Base-by-base conservation (phyloP, 202 grass and related monocot genomes). In the Bolboschoenoplectus hybrid region DNA sequence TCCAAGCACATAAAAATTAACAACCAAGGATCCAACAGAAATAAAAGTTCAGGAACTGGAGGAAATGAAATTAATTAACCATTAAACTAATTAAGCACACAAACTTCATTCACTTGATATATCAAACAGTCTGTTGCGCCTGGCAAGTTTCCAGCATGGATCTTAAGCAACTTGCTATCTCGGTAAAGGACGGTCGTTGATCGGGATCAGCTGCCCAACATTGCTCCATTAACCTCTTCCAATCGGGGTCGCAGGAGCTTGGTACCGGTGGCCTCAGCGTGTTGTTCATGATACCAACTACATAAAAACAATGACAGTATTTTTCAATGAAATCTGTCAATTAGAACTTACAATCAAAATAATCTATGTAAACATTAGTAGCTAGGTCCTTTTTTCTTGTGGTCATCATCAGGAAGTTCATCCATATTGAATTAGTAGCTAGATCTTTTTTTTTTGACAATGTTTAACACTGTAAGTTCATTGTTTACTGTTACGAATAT, bases 221-320 rank as follows among this genome's bases (percentile, higher is more conserved):
- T 44, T 93, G 85, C 82, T 98, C 95, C 95, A 95, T 98, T 63
- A 98, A 67, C 80, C 63, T 87, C 89, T 84, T 91, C 95, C 93
- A 98, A 67, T 89, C 85, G 6, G 58, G 89, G 61, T 95, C 78
- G 51, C 93, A 97, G 34, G 93, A 93, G 82, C 16, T 75, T 79
- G 95, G 91, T 88, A 98, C 91, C 1, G 77, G 81, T 16, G 95
- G 95, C 77, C 95, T 90, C 55, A 98, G 63, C 44, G 93, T 98
- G 81, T 93, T 93, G 52, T 84, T 95, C 76, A 98, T 80, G 87
- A 98, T 93, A n/a, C 95, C 95, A 63, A 91, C 95, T 98, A 80
- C 75, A 72, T 63, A 36, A 4, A 76, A 71, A 26, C 57, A 50
- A 56, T 46, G 68, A 20, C n/a, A 2, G 9, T 71, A 1, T n/a